These are phyloP conservation scores for Meyerozyma sp. DNA, from an alignment of 1,139 yeast genomes.

Conservation along the genomic window DNA sequence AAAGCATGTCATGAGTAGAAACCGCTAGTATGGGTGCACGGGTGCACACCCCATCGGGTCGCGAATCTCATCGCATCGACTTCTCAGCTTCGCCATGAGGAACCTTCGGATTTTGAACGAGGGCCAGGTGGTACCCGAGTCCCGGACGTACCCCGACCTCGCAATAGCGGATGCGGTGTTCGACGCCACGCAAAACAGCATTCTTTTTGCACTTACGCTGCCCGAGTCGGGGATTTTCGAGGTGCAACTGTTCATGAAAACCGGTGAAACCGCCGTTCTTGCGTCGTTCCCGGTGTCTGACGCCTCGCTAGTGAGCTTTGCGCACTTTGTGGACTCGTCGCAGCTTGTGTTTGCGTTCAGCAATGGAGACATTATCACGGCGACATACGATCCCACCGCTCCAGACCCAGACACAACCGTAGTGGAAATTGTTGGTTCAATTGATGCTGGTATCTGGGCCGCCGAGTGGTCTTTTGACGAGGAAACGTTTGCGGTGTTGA, in stretches of 20 bases:
- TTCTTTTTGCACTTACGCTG: constrained; percentile 64
- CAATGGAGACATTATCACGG: constrained; percentile 66
- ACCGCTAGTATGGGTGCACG: background rate
- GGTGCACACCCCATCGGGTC: background rate
- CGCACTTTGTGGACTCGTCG: constrained; percentile 59
- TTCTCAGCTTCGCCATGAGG: constrained; percentile 34
- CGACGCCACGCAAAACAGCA: constrained; percentile 69
- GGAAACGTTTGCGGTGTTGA: constrained; percentile 71
- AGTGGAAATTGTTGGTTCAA: constrained; percentile 77
- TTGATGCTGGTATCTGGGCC: constrained; percentile 69
- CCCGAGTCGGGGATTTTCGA: constrained; percentile 51
- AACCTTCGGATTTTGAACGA: constrained; percentile 54
- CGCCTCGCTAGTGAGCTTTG: constrained; percentile 40
- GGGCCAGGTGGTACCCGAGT: constrained; percentile 46
- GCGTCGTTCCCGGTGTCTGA: constrained; percentile 49
- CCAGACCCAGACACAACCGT: constrained; percentile 50
- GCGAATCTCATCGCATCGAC: background rate
- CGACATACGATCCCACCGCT: constrained; percentile 49
- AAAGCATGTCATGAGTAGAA: background rate
- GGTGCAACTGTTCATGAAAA: constrained; percentile 50
- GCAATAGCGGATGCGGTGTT: constrained; percentile 57
- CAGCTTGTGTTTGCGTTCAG: constrained; percentile 59
- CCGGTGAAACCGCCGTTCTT: constrained; percentile 47
- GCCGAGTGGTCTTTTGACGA: constrained; percentile 93
- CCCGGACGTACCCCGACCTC: constrained; percentile 58